Evolutionary conservation across 2,329 filamentous ascomycete species (phyloP).

Genomic region (Ascochyta fabae): DNA sequence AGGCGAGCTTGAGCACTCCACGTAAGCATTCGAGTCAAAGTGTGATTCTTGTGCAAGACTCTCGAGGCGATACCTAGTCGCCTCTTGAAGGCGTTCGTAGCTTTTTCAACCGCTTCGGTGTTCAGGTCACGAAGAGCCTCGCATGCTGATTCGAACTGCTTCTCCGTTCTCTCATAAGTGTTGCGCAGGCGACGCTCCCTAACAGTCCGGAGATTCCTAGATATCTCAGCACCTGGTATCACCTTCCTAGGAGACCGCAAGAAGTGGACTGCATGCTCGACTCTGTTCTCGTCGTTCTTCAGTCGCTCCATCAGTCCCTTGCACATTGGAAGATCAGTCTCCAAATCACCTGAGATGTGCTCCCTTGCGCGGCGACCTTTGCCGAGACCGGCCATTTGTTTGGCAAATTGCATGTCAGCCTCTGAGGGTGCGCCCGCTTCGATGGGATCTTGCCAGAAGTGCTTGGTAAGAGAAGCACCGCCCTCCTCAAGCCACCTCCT

Average conservation of each 20-base stretch:
- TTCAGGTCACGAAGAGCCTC: conserved; percentile 19
- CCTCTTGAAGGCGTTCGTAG: conserved; percentile 24
- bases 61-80: conserved; percentile 32
- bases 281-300: conserved; percentile 31
- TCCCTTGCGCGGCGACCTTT: conserved; percentile 32
- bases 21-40: conserved; percentile 36
- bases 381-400: conserved; percentile 23
- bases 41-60: conserved; percentile 35
- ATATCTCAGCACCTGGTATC: conserved; percentile 2
- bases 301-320: conserved; percentile 35
- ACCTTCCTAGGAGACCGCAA: conserved; percentile 3
- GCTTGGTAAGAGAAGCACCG: conserved; percentile 31
- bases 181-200: conserved; percentile 18
- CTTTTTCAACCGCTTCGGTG: conserved; percentile 9
- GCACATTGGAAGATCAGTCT: conserved; percentile 34
- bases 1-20: conserved; percentile 40
- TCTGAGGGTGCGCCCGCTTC: conserved; percentile 32
- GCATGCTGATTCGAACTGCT: conserved; percentile 27
- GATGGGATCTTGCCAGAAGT: conserved; percentile 44
- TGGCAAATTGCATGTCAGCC: conserved; percentile 29
- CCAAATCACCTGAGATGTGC: conserved; percentile 35
- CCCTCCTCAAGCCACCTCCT: conserved; percentile 38
- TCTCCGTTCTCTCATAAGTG: conserved; percentile 27
- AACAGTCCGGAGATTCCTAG: conserved; percentile 5
- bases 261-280: conserved; percentile 13